These are phyloP conservation scores for Polygonum aviculare DNA, from an alignment of 148 eudicot genomes.

Conservation along the genomic window DNA sequence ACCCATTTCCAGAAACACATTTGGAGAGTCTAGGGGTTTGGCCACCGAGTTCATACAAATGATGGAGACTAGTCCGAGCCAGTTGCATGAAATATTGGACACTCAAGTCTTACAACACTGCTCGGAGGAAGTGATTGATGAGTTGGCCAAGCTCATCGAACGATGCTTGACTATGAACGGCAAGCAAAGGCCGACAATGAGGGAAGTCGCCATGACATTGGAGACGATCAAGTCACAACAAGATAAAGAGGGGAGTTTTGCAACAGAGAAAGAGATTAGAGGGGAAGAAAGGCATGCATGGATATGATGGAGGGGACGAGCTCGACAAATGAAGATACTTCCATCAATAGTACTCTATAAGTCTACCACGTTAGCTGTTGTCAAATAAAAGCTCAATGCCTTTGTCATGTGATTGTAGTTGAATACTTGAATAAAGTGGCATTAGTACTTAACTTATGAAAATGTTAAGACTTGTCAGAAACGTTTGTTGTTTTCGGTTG, in stretches of 20 bases:
- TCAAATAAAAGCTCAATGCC: neutral
- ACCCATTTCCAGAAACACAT: neutral
- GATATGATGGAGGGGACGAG: neutral
- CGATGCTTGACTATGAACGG: neutral
- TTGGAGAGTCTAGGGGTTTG: neutral
- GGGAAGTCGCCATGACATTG: neutral
- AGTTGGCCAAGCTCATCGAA: neutral
- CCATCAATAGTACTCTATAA: neutral
- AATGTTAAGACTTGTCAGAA: neutral
- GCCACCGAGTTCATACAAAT: neutral
- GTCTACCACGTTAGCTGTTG: neutral
- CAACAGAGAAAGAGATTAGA: too few species aligned
- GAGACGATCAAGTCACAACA: neutral
- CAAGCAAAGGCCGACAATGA: conserved; percentile 1
- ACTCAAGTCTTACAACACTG: neutral
- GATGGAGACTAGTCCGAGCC: neutral
- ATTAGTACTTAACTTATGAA: too few species aligned
- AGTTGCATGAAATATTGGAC: neutral
- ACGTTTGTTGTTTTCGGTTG: too few species aligned
- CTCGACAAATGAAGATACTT: neutral
- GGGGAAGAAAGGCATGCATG: neutral
- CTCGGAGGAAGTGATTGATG: neutral
- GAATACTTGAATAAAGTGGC: too few species aligned
- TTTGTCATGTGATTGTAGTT: too few species aligned
- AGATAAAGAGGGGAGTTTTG: neutral